phyloP scores from a whole-genome alignment of 2,329 filamentous ascomycete species.

The Emergomyces orientalis region DNA sequence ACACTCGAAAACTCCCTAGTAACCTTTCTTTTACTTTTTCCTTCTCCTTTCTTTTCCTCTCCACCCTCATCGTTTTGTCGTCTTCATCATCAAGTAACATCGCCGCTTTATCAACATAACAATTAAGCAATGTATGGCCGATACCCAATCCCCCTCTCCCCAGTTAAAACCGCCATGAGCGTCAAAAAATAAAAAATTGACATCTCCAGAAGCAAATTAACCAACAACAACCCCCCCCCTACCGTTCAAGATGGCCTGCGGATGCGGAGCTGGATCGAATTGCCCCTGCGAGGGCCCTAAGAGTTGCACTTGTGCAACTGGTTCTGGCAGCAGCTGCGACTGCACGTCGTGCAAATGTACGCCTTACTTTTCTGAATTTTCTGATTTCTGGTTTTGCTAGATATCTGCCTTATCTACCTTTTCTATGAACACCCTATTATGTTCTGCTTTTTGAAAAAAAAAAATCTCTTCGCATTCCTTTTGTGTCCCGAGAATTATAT shows the following conservation, averaged over 20 bases:
- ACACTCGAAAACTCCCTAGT: background rate
- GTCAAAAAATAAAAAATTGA: background rate
- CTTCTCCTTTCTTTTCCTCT: background rate
- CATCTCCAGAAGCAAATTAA: background rate
- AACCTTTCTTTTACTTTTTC: background rate
- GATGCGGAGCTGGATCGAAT: background rate
- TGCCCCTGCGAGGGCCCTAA: conserved; percentile 5
- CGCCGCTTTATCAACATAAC: too few relatives aligned
- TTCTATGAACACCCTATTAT: too few relatives aligned
- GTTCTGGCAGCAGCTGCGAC: background rate
- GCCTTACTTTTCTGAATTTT: background rate
- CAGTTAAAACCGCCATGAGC: too few relatives aligned
- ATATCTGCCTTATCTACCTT: too few relatives aligned
- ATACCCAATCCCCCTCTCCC: background rate
- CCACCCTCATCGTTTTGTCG: background rate
- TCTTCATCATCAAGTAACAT: too few relatives aligned
- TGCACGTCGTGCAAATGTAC: conserved; percentile 4
- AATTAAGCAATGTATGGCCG: background rate
- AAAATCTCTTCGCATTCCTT: too few relatives aligned
- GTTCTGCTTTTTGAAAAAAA: too few relatives aligned
- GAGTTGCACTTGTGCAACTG: background rate
- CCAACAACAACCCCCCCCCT: background rate
- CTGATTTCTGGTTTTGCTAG: too few relatives aligned
- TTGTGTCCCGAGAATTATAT: too few relatives aligned
- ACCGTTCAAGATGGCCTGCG: conserved; percentile 6